phyloP scores from a whole-genome alignment of 2,329 filamentous ascomycete species.

The Penicillium capsulatum region DNA sequence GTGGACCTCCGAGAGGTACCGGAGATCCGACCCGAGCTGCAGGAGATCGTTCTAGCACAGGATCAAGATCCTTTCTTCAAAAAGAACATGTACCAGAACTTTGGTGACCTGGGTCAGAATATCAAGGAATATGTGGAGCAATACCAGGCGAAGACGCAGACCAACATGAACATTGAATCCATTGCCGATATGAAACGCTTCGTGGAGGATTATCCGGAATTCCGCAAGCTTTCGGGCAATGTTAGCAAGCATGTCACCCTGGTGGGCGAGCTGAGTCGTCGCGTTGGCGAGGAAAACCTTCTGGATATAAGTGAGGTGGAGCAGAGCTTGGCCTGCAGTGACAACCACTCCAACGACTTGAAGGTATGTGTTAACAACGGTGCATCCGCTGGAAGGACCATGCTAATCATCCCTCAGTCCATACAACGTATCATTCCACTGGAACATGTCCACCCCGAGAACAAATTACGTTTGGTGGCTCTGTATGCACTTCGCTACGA shows the following conservation, averaged over 20 bases:
- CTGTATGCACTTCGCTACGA: constrained; percentile 94
- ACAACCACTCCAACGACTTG: constrained; percentile 87
- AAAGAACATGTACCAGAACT: constrained; percentile 99
- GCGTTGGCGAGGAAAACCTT: constrained; percentile 78
- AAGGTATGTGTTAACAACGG: constrained; percentile 57
- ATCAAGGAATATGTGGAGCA: constrained; percentile 99
- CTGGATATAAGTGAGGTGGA: constrained; percentile 97
- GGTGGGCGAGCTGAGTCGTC: constrained; percentile 85
- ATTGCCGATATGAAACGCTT: constrained; percentile 99
- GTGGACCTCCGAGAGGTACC: constrained; percentile 82
- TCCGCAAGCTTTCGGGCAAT: constrained; percentile 92
- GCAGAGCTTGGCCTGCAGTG: constrained; percentile 93
- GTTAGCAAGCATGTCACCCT: constrained; percentile 98
- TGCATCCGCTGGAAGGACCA: neutral
- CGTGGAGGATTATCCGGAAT: constrained; percentile 97
- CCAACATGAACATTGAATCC: constrained; percentile 90
- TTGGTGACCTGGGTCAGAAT: constrained; percentile 89
- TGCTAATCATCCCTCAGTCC: constrained; percentile 48
- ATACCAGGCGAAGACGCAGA: constrained; percentile 97
- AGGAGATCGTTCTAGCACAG: constrained; percentile 90
- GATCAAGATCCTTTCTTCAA: constrained; percentile 99
- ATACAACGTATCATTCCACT: constrained; percentile 83
- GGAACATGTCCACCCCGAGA: constrained; percentile 69
- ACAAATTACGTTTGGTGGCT: constrained; percentile 84
- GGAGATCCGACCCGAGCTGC: constrained; percentile 79